Base-by-base conservation (phyloP, 768 basidiomycete genomes). In the Nevesoporus exiguus region DNA sequence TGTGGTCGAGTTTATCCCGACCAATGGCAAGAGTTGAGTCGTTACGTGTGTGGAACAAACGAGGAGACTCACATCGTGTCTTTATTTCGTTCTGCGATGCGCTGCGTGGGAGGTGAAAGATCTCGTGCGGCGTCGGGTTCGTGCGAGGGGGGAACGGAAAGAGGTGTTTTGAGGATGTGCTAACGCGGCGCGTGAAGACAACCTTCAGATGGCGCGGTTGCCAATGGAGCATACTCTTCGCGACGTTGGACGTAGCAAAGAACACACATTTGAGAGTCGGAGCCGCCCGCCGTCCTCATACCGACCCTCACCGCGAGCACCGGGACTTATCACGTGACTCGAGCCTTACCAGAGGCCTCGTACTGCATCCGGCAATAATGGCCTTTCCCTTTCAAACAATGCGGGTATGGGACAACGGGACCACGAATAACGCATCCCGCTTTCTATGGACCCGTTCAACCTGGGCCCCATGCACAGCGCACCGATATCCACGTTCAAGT, bases 11-110 rank as follows among this genome's bases (percentile, higher is more conserved):
- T 34, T 25, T 33, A 33, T 5, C 34, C 9, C 11, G 10, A 34
- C 27, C 27, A 29, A 13, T 34, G 33, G 19, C 21, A 24, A 24
- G 41, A 6, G 8, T 24, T 43, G 41, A 43, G 25, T 15, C 41
- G 5, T n/a, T n/a, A 27, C 24, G 10, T 14, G 5, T 13, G 24
- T 15, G 24, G 13, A 7, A 7, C 5, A 13, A 5, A 14, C 41
- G 6, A 21, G 27, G 30, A 27, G 14, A 31, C 84, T 64, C 62
- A 88, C 87, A 89, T 66, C 87, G 76, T 24, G 77, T 56, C 70
- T 89, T 90, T 57, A 90, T 82, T 24, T 86, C 78, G 31, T 71
- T 63, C 61, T 82, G 82, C 0, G 82, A 77, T 19, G 85, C 84
- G 21, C 74, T 71, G 1, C 59, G 62, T 3, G 80, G 71, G 4